Conservation (phyloP, 192 early-diverging fungal species). For the Mortierella claussenii region DNA sequence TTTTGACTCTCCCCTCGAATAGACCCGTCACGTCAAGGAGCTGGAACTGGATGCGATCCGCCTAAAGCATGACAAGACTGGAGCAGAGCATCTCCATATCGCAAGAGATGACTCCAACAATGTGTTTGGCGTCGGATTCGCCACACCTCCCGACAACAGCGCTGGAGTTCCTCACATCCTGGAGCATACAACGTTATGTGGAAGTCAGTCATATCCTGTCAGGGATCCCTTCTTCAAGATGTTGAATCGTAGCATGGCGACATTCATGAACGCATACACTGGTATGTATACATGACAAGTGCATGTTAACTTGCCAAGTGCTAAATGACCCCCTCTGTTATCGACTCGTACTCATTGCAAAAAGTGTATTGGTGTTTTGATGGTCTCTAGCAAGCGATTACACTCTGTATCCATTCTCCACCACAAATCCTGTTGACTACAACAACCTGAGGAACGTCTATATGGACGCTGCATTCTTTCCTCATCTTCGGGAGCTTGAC, state of each 20-base stretch:
- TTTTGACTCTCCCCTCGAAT: no score
- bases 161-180: slow-evolving; percentile 95
- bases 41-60: slow-evolving; percentile 82
- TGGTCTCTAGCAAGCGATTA: slow-evolving; percentile 73
- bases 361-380: background rate
- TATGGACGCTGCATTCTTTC: slow-evolving; percentile 90
- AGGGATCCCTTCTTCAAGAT: slow-evolving; percentile 99
- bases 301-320: no score
- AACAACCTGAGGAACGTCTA: slow-evolving; percentile 91
- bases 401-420: slow-evolving; percentile 94
- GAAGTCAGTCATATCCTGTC: slow-evolving; percentile 88
- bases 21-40: slow-evolving; percentile 73
- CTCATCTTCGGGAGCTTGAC: slow-evolving; percentile 81
- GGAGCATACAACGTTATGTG: slow-evolving; percentile 94
- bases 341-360: no score
- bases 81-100: slow-evolving; percentile 91
- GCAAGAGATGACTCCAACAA: slow-evolving; percentile 89
- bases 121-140: slow-evolving; percentile 94
- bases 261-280: slow-evolving; percentile 98
- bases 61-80: slow-evolving; percentile 79
- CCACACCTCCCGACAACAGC: slow-evolving; percentile 82
- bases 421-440: slow-evolving; percentile 90
- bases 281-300: slow-evolving; percentile 56
- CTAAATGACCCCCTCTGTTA: no score
- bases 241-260: slow-evolving; percentile 93